Conservation (phyloP, 2,329 filamentous ascomycete genomes). For the Claviceps fusiformis region DNA sequence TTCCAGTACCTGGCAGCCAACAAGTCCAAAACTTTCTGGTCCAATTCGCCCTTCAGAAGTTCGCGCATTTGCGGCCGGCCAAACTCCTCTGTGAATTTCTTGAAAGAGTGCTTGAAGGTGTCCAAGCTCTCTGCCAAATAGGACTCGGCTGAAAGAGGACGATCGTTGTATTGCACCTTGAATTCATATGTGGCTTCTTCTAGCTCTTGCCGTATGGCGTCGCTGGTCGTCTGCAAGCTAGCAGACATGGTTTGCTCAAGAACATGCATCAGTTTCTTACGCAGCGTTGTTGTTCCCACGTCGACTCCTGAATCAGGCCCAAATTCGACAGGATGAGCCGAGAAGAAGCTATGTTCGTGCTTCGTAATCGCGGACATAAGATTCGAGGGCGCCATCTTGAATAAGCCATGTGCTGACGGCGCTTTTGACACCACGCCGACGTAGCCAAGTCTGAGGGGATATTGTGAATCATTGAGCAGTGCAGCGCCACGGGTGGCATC, state of each 20-base stretch:
- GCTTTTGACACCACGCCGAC: conserved; percentile 86
- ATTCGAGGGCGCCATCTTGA: conserved; percentile 69
- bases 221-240: conserved; percentile 75
- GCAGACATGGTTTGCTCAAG: conserved; percentile 95
- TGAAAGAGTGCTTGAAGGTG: conserved; percentile 95
- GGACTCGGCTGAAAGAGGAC: conserved; percentile 85
- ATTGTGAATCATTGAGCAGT: conserved; percentile 80
- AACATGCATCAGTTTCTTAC: conserved; percentile 94
- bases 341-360: conserved; percentile 83
- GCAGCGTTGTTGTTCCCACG: conserved; percentile 73
- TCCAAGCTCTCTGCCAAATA: conserved; percentile 93
- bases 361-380: conserved; percentile 69
- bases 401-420: conserved; percentile 57
- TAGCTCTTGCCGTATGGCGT: conserved; percentile 86
- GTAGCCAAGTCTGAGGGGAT: conserved; percentile 87
- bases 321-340: conserved; percentile 67
- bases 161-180: conserved; percentile 98
- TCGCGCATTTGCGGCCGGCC: conserved; percentile 80
- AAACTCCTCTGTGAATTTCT: conserved; percentile 80
- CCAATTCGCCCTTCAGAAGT: conserved; percentile 79
- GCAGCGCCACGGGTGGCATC: conserved; percentile 65
- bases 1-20: conserved; percentile 96
- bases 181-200: conserved; percentile 97
- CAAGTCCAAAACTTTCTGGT: conserved; percentile 87
- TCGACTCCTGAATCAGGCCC: conserved; percentile 57